Percentiles rank a stretch among this genome's conserved stretches.
Conservation (phyloP, 2,329 filamentous ascomycete species). For the Chaetomium olivaceum region DNA sequence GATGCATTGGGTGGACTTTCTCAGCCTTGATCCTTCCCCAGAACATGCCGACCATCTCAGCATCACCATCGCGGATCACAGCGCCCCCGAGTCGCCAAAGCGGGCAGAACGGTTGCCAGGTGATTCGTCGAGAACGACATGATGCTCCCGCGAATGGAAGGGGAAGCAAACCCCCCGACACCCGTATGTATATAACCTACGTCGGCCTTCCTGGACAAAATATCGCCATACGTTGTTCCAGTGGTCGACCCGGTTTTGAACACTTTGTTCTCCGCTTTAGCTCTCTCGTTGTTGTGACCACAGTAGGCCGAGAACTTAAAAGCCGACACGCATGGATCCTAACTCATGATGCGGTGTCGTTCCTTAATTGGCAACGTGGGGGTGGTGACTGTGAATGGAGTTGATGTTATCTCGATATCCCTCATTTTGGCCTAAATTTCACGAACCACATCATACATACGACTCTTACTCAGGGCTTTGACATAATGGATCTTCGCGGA, state of each 20-base stretch:
- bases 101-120: background rate
- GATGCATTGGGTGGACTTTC: too few species aligned
- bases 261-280: background rate
- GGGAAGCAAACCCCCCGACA: background rate
- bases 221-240: background rate
- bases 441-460: too few species aligned
- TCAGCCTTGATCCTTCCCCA: too few species aligned
- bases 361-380: too few species aligned
- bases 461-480: too few species aligned
- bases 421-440: too few species aligned
- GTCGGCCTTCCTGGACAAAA: background rate
- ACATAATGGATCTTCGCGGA: too few species aligned
- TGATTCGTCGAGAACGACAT: background rate
- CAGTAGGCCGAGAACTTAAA: background rate
- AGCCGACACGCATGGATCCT: background rate
- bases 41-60: too few species aligned
- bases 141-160: background rate
- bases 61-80: background rate
- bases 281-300: background rate
- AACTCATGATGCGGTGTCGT: background rate
- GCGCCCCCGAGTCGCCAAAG: background rate
- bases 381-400: too few species aligned
- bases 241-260: background rate
- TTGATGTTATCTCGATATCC: too few species aligned
- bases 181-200: background rate